Evolutionary conservation across 2,329 filamentous ascomycete species (phyloP).

Genomic region (Colletotrichum sp.): DNA sequence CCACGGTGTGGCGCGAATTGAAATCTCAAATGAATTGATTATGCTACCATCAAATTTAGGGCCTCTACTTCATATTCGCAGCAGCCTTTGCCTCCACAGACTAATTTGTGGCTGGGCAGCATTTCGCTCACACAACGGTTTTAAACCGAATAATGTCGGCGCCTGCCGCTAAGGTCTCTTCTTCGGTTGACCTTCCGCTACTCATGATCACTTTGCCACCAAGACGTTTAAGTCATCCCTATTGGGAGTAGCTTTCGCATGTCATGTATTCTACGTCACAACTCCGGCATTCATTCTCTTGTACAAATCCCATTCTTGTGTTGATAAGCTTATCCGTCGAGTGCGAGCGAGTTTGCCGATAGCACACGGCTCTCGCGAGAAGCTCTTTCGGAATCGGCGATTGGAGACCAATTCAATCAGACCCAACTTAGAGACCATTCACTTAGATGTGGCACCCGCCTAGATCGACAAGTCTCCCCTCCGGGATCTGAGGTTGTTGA

Average conservation of each 20-base stretch:
- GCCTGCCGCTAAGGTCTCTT: neutral
- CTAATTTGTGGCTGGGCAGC: neutral
- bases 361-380: neutral
- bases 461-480: neutral
- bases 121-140: neutral
- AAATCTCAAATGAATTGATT: too few relatives aligned
- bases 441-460: neutral
- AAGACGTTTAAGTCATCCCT: neutral
- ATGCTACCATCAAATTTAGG: too few relatives aligned
- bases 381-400: neutral
- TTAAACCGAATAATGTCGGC: too few relatives aligned
- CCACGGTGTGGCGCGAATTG: too few relatives aligned
- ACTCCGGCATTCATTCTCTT: neutral
- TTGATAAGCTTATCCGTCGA: neutral
- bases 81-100: neutral
- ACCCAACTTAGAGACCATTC: neutral
- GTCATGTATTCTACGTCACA: neutral
- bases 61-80: neutral
- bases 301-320: neutral
- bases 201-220: neutral
- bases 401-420: neutral
- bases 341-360: neutral
- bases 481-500: too few relatives aligned
- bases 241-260: neutral
- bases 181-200: neutral